phyloP scores from a whole-genome alignment of 1,284 basidiomycete genomes.

The Leccinum fallax region DNA sequence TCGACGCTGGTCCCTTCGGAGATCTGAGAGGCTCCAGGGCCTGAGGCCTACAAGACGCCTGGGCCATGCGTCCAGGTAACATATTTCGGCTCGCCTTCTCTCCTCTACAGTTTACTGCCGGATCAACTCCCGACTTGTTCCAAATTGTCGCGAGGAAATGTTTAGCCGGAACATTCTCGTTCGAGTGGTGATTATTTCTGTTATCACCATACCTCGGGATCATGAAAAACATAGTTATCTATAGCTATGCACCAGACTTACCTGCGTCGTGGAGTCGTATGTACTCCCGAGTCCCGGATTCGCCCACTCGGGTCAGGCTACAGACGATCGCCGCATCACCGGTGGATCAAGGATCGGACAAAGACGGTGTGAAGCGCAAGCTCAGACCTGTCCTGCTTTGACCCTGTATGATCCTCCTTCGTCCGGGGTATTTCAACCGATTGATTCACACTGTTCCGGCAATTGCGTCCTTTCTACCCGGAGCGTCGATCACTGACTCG shows the following conservation, averaged over 20 bases:
- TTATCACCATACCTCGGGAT: slow-evolving; percentile 39
- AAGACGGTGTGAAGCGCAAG: background rate
- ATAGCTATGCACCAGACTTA: background rate
- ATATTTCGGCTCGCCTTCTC: background rate
- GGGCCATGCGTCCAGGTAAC: background rate
- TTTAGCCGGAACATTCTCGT: background rate
- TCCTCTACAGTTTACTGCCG: background rate
- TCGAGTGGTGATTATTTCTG: slow-evolving; percentile 7
- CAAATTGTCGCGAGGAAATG: background rate
- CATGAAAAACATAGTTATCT: background rate
- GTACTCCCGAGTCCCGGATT: slow-evolving; percentile 4
- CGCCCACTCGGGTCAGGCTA: background rate
- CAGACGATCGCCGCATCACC: background rate
- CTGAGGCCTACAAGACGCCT: background rate
- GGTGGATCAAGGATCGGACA: background rate
- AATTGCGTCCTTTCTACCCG: background rate
- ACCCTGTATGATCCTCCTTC: background rate
- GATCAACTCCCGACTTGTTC: background rate
- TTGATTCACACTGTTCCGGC: background rate
- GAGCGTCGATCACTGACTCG: background rate
- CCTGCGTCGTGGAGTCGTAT: background rate
- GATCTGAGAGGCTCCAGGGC: background rate
- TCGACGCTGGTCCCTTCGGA: background rate
- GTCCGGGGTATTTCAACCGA: background rate
- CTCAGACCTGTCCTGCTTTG: background rate